Base-by-base conservation (phyloP, 2,329 filamentous ascomycete genomes). In the Keithomyces neogunnii region DNA sequence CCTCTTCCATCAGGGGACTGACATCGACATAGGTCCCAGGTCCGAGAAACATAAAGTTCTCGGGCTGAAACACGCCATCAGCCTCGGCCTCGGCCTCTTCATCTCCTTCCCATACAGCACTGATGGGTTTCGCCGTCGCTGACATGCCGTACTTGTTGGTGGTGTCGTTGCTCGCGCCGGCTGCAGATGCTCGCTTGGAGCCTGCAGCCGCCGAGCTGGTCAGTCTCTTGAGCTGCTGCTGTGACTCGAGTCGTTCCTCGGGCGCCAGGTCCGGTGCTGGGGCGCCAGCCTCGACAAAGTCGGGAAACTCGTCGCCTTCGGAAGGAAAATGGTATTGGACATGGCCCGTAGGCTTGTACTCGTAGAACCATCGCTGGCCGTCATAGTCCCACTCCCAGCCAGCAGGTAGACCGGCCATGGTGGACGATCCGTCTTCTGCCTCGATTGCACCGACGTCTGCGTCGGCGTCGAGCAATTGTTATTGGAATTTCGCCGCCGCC, bases 301-400 rank as follows among this genome's bases (percentile, higher is more conserved):
- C 74, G 45, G 78, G 77, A 49, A 76, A 82, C 64, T 82, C 79
- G 58, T 82, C 79, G 55, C 78, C 79, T 4, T 74, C 71, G 43
- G 70, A 71, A 5, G 79, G 79, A 55, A 81, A 82, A 53, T 75
- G 74, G 59, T 74, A 82, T 61, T 82, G 79, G 13, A 74, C 64
- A 36, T 74, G 66, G 8, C 78, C 78, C 7, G 74, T 80, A 29
- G 78, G 66, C 55, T 70, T 75, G 66, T 78, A 81, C 48, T 71
- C 72, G 61, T 78, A 82, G 64, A 81, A 75, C 79, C 79, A 82
- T 30, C 79, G 73, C 26, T 56, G 58, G 49, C 78, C 78, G 56
- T 82, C 78, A 57, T 81, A 81, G 62, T 81, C 79, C 59, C 67
- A 72, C 52, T 80, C 76, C 79, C 79, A 82, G 50, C 75, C 75